These are phyloP conservation scores for Fusarium subtropicale DNA, from an alignment of 2,329 filamentous ascomycete species.

Conservation along the genomic window DNA sequence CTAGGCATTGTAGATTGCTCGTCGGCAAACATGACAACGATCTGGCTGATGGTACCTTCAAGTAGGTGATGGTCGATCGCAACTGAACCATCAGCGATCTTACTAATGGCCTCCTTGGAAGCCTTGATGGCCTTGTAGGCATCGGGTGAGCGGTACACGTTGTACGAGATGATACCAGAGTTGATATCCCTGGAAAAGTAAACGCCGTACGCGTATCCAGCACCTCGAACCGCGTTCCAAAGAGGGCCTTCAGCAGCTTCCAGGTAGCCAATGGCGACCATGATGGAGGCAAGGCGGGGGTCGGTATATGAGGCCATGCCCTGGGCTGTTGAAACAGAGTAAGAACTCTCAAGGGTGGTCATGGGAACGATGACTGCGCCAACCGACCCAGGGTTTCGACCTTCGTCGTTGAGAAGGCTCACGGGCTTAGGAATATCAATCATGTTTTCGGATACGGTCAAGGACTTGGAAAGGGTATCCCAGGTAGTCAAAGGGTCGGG, in stretches of 20 bases:
- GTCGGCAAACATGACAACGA: conserved; percentile 87
- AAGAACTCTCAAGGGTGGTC: conserved; percentile 92
- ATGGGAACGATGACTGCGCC: conserved; percentile 87
- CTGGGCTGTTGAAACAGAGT: conserved; percentile 78
- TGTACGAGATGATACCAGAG: conserved; percentile 83
- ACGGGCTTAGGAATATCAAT: conserved; percentile 77
- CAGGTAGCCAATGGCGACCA: conserved; percentile 91
- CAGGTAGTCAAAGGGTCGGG: conserved; percentile 81
- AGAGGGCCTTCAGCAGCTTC: conserved; percentile 94
- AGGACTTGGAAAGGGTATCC: conserved; percentile 63
- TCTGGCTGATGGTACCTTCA: conserved; percentile 89
- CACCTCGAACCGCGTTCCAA: conserved; percentile 92
- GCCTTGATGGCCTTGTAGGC: conserved; percentile 86
- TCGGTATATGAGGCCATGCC: conserved; percentile 82
- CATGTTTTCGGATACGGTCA: conserved; percentile 61
- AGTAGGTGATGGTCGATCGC: conserved; percentile 84
- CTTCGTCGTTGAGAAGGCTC: conserved; percentile 79
- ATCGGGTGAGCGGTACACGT: conserved; percentile 90
- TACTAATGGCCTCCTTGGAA: conserved; percentile 78
- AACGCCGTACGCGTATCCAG: conserved; percentile 91
- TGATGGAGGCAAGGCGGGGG: conserved; percentile 81
- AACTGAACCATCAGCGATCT: conserved; percentile 76
- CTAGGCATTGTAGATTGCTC: conserved; percentile 87
- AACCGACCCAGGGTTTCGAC: conserved; percentile 77
- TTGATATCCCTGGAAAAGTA: conserved; percentile 82